Evolutionary conservation across 495 filamentous ascomycete species (phyloP).

Genomic region (Parachaetomium inaequale): DNA sequence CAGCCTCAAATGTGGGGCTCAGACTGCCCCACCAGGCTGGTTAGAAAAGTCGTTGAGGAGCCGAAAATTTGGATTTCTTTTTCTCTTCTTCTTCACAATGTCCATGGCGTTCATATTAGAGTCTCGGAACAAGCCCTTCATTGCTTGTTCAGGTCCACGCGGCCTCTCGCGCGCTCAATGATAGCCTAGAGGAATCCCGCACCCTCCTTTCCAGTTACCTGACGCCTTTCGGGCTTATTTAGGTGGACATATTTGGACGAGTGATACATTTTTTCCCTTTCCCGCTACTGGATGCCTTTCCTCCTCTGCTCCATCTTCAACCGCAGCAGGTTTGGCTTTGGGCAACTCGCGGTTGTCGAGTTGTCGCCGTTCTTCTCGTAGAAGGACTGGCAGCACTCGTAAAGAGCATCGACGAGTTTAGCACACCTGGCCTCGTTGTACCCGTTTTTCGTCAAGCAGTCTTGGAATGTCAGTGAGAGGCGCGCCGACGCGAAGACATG

Average conservation of each 20-base stretch:
- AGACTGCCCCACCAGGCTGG: not conserved
- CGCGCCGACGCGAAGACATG: not conserved
- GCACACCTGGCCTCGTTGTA: slow-evolving; percentile 85
- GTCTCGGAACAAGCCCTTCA: slow-evolving; percentile 95
- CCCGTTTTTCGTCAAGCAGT: slow-evolving; percentile 78
- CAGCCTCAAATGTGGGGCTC: not conserved
- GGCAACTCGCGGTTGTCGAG: slow-evolving; percentile 77
- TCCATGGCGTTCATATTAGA: slow-evolving; percentile 98
- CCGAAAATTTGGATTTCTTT: slow-evolving; percentile 34
- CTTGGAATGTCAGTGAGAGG: slow-evolving; percentile 39
- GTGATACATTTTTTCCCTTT: slow-evolving; percentile 39
- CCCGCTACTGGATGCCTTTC: slow-evolving; percentile 27
- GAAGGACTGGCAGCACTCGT: slow-evolving; percentile 89
- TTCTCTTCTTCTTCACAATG: slow-evolving; percentile 63
- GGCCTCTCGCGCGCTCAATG: slow-evolving; percentile 97
- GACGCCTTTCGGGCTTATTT: slow-evolving; percentile 39
- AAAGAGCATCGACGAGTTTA: slow-evolving; percentile 80
- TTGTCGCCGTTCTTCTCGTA: slow-evolving; percentile 76
- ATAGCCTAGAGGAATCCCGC: slow-evolving; percentile 79
- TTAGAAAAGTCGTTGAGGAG: slow-evolving; percentile 15
- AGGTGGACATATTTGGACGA: slow-evolving; percentile 46
- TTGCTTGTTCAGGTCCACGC: slow-evolving; percentile 88
- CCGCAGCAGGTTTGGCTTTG: slow-evolving; percentile 70
- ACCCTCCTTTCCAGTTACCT: slow-evolving; percentile 66
- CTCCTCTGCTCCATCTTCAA: slow-evolving; percentile 85